phyloP scores from a whole-genome alignment of 495 filamentous ascomycete genomes.

The Chlorociboria aeruginascens region DNA sequence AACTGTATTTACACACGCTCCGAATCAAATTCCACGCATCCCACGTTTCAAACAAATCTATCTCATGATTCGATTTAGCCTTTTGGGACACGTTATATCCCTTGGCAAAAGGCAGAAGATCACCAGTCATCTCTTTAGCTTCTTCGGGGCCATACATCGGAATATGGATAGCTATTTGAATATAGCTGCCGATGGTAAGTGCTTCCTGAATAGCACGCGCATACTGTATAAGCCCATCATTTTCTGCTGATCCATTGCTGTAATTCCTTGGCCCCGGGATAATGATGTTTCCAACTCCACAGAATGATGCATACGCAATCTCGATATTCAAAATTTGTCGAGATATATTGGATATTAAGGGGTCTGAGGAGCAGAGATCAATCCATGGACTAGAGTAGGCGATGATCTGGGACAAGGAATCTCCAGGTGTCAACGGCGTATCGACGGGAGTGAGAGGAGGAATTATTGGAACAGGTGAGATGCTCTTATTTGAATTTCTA shows the following conservation, averaged over 20 bases:
- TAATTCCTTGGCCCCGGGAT: conserved; percentile 58
- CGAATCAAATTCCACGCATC: conserved; percentile 88
- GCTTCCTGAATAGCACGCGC: conserved; percentile 77
- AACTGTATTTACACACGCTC: conserved; percentile 74
- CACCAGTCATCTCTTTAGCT: conserved; percentile 36
- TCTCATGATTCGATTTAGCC: conserved; percentile 19
- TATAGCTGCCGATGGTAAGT: conserved; percentile 55
- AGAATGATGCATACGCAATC: conserved; percentile 88
- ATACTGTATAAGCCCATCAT: conserved; percentile 47
- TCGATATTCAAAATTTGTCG: conserved; percentile 83
- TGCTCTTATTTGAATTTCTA: conserved; percentile 19
- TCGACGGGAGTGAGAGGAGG: conserved; percentile 61
- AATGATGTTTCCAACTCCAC: conserved; percentile 72
- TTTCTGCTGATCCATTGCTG: conserved; percentile 26
- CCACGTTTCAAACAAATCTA: conserved; percentile 69
- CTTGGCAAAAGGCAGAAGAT: conserved; percentile 45
- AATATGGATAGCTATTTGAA: conserved; percentile 70
- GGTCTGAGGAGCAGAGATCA: conserved; percentile 74
- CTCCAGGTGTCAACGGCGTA: conserved; percentile 60
- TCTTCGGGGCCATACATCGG: conserved; percentile 60
- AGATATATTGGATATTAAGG: conserved; percentile 68
- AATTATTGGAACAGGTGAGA: conserved; percentile 41
- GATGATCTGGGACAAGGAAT: conserved; percentile 57
- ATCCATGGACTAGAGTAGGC: conserved; percentile 79
- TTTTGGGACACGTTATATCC: conserved; percentile 22